Evolutionary conservation across 345 rosid genomes (phyloP).

Genomic region (Brassica carinata): DNA sequence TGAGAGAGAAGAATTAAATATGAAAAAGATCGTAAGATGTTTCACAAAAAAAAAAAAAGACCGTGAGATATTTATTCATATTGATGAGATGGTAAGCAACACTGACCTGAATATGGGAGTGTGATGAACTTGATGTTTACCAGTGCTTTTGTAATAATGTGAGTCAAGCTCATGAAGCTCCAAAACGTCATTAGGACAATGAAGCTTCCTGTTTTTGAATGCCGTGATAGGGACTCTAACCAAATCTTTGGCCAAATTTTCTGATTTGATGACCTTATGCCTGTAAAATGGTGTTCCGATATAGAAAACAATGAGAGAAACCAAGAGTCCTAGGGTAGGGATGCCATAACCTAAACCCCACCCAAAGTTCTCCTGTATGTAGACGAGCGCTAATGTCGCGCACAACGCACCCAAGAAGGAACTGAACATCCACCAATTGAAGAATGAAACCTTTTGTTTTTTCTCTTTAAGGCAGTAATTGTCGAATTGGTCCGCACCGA

Average conservation of each 20-base stretch:
- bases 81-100: slow-evolving; percentile 17
- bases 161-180: slow-evolving; percentile 65
- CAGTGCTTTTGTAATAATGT: slow-evolving; percentile 54
- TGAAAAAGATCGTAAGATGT: background rate
- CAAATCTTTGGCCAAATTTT: slow-evolving; percentile 65
- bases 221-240: slow-evolving; percentile 62
- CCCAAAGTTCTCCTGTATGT: slow-evolving; percentile 84
- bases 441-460: slow-evolving; percentile 77
- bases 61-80: background rate
- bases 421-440: slow-evolving; percentile 98
- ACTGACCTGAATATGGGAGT: slow-evolving; percentile 64
- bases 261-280: slow-evolving; percentile 61
- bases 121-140: slow-evolving; percentile 68
- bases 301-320: slow-evolving; percentile 72
- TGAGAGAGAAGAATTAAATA: background rate
- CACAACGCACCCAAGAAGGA: slow-evolving; percentile 72
- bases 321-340: slow-evolving; percentile 69
- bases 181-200: slow-evolving; percentile 49
- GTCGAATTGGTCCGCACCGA: slow-evolving; percentile 97
- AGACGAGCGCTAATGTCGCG: slow-evolving; percentile 81
- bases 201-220: slow-evolving; percentile 57
- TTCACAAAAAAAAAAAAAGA: background rate
- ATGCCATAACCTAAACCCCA: slow-evolving; percentile 93
- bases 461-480: slow-evolving; percentile 60
- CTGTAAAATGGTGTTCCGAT: slow-evolving; percentile 82